Conservation (phyloP, 1,284 basidiomycete genomes). For the Cystobasidium slooffiae region DNA sequence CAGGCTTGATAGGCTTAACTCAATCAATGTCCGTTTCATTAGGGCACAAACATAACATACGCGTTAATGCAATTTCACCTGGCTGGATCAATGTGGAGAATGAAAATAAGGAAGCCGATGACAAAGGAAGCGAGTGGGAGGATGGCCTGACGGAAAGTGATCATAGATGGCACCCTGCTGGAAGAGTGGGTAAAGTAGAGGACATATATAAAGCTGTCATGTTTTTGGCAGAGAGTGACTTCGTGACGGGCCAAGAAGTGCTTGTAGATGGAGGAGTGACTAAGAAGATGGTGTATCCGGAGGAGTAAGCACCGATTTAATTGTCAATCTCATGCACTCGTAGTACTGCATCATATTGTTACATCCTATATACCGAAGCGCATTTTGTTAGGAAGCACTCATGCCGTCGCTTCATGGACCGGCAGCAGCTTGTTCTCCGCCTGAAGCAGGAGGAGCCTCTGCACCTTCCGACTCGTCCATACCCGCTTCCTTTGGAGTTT, state of each 20-base stretch:
- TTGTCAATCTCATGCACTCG: too few relatives aligned
- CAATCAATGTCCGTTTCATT: constrained; percentile 28
- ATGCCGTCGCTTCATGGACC: constrained; percentile 22
- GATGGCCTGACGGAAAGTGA: constrained; percentile 23
- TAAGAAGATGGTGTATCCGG: constrained; percentile 39
- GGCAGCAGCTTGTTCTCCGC: constrained; percentile 10
- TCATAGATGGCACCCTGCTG: constrained; percentile 35
- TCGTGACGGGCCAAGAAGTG: constrained; percentile 38
- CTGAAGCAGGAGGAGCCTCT: constrained; percentile 29
- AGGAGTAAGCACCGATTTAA: neutral
- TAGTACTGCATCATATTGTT: neutral
- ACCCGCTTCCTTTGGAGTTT: constrained; percentile 48
- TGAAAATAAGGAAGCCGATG: constrained; percentile 33
- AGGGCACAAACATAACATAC: constrained; percentile 33
- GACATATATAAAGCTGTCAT: constrained; percentile 30
- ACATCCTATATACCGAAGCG: neutral
- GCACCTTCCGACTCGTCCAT: constrained; percentile 9
- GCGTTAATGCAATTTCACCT: constrained; percentile 39
- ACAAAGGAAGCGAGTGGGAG: constrained; percentile 19
- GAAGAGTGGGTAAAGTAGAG: constrained; percentile 40
- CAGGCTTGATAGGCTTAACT: constrained; percentile 36
- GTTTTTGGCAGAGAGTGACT: constrained; percentile 25
- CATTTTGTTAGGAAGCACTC: too few relatives aligned
- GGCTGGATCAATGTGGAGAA: constrained; percentile 40
- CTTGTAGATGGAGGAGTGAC: constrained; percentile 34